Base-by-base conservation (phyloP, 768 basidiomycete genomes). In the Lanmaoa pseudosensibilis region DNA sequence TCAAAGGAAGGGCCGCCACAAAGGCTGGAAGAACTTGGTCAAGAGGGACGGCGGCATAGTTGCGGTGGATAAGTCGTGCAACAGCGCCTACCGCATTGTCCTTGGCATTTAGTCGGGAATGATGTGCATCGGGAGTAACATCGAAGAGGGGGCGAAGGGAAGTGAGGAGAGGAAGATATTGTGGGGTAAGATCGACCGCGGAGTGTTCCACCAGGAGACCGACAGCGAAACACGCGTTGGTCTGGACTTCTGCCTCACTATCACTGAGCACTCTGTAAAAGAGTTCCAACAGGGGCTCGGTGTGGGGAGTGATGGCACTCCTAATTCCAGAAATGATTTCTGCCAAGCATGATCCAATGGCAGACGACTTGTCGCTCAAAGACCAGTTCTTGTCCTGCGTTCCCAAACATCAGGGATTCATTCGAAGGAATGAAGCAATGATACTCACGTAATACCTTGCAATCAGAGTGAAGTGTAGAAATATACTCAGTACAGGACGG, bases 1-100 rank as follows among this genome's bases (percentile, higher is more conserved):
- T 86, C 59, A 98, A 76, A 8, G 97, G 97, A 11, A 99, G 81
- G 33, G 89, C 86, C 25, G 76, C 79, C 55, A 97, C 74, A 68
- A 98, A 84, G 51, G 92, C 78, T 2, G 94, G 93, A 12, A 98
- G 82, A 50, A 97, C 93, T 73, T 93, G 88, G 49, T 94, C 91
- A 38, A 98, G 85, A 25, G 96, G 96, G 18, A 98, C 74, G 15
- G 87, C 92, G 13, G 76, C 69, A 5, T 81, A 74, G 73, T 94
- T 94, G 68, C 88, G 88, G 65, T 85, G 70, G 67, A 98, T 88
- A 69, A 98, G 80, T 16, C 97, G 87, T 5, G 86, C 85, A 51
- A 98, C 90, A 25, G 94, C 92, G 43, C 97, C 97, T 9, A 88
- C 83, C n/a, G 97, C 97, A 71, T 99, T 99, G 74, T 99, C 97